Conservation (phyloP, 2,329 filamentous ascomycete genomes). For the Diaporthe citrichinensis region DNA sequence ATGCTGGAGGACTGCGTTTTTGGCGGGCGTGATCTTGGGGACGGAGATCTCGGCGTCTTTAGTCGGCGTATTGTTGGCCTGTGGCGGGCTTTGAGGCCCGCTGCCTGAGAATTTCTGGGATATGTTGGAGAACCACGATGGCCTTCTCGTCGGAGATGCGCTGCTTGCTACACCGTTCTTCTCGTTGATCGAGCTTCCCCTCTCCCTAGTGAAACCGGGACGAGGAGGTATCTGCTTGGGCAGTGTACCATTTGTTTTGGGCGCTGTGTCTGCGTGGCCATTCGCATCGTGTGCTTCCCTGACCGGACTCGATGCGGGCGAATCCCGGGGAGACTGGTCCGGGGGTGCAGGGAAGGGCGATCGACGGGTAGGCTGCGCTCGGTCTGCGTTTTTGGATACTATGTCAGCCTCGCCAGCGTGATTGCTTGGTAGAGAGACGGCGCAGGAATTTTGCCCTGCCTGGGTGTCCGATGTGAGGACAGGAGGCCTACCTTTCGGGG, state of each 20-base stretch:
- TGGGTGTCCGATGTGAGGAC: neutral
- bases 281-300: conserved; percentile 41
- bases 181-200: conserved; percentile 50
- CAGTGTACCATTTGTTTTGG: conserved; percentile 38
- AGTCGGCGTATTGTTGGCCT: conserved; percentile 51
- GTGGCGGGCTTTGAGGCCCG: conserved; percentile 48
- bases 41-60: conserved; percentile 60
- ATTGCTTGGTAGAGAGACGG: neutral
- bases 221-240: conserved; percentile 51
- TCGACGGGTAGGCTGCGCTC: conserved; percentile 40
- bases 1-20: conserved; percentile 73
- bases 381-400: conserved; percentile 37
- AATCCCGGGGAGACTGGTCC: conserved; percentile 42
- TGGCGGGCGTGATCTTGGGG: conserved; percentile 64
- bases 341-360: conserved; percentile 44
- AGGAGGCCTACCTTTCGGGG: conserved; percentile 78
- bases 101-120: conserved; percentile 89
- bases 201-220: conserved; percentile 47
- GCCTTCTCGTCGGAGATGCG: conserved; percentile 67
- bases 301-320: conserved; percentile 37
- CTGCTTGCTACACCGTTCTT: conserved; percentile 51
- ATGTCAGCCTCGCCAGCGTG: conserved; percentile 31
- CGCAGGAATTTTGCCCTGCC: neutral
- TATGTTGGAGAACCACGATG: conserved; percentile 94
- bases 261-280: conserved; percentile 30